Conservation (phyloP, 192 early-diverging fungal genomes). For the Anaeromyces robustus region DNA sequence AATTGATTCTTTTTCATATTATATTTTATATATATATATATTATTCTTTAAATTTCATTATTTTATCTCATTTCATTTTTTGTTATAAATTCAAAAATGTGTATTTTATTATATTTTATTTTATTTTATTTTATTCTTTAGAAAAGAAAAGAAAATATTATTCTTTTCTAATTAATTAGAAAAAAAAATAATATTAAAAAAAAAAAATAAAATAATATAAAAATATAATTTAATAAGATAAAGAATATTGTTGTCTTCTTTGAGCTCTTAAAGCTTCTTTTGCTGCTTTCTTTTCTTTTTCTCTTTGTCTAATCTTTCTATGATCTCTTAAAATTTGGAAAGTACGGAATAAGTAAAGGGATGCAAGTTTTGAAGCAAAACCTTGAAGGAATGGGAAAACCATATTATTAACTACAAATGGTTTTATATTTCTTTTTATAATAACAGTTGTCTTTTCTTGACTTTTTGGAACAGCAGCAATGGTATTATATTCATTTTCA, state of each 20-base stretch:
- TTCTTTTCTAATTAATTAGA: no score
- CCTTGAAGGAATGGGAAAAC: neutral
- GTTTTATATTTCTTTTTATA: neutral
- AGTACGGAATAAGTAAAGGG: neutral
- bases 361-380: neutral
- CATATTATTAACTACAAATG: neutral
- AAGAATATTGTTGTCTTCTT: neutral
- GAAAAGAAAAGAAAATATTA: no score
- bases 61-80: no score
- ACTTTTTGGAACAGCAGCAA: neutral
- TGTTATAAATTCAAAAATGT: no score
- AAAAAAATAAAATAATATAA: no score
- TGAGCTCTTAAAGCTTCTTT: neutral
- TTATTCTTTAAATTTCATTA: no score
- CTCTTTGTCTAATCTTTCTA: neutral
- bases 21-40: no score
- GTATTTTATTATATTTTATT: no score
- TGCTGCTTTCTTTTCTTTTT: neutral
- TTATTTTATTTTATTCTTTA: no score
- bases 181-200: no score
- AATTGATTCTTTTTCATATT: no score
- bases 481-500: neutral
- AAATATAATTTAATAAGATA: neutral
- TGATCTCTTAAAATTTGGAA: neutral
- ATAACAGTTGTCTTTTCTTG: neutral